Evolutionary conservation across 805 yeast genomes (phyloP).

Genomic region (Candida easanensis): DNA sequence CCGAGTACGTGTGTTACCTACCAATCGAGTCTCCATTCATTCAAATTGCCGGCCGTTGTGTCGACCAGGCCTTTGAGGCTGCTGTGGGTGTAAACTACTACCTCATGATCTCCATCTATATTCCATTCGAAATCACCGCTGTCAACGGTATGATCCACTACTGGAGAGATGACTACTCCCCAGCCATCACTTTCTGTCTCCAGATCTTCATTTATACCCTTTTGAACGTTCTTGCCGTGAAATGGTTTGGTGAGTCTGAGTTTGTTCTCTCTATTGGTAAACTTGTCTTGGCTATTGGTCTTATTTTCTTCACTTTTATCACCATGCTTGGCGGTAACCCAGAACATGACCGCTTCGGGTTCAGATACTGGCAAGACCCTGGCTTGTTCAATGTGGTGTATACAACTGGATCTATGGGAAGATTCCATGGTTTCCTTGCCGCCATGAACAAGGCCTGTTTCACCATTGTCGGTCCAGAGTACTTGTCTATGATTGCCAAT

Average conservation of each 20-base stretch:
- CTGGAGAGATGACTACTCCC: conserved; percentile 66
- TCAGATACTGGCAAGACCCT: conserved; percentile 49
- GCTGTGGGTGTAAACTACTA: conserved; percentile 61
- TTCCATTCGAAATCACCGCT: conserved; percentile 68
- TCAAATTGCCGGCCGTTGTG: conserved; percentile 59
- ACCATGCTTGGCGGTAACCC: conserved; percentile 91
- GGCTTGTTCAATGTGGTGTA: conserved; percentile 55
- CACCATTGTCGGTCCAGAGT: conserved; percentile 83
- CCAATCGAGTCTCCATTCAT: conserved; percentile 65
- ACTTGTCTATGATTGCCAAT: conserved; percentile 78
- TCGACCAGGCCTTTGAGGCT: conserved; percentile 65
- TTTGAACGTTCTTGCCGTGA: conserved; percentile 70
- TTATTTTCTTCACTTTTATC: conserved; percentile 68
- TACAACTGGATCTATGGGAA: conserved; percentile 55
- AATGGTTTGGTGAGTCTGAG: conserved; percentile 77
- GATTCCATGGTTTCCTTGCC: conserved; percentile 65
- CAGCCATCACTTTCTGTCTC: conserved; percentile 46
- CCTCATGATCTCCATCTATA: conserved; percentile 53
- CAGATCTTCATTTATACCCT: conserved; percentile 60
- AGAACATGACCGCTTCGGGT: conserved; percentile 56
- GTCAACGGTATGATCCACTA: conserved; percentile 52
- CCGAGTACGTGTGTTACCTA: conserved; percentile 60
- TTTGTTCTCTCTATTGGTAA: conserved; percentile 74
- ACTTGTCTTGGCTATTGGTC: conserved; percentile 65
- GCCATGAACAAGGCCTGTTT: conserved; percentile 71